phyloP scores from a whole-genome alignment of 768 basidiomycete species.

The Russula vinacea region DNA sequence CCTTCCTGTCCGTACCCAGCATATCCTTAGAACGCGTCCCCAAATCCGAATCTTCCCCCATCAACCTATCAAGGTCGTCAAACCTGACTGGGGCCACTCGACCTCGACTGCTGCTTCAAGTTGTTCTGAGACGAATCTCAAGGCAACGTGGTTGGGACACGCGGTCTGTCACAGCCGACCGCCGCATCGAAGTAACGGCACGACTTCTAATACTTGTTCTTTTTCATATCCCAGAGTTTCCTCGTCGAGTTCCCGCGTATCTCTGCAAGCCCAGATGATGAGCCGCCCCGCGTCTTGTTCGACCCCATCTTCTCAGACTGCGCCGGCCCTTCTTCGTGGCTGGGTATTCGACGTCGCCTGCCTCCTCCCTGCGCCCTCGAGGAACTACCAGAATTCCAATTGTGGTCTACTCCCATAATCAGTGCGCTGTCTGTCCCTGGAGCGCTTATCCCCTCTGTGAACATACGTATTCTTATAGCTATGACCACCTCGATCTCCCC shows the following conservation, averaged over 20 bases:
- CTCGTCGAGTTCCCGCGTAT: conserved; percentile 34
- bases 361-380: conserved; percentile 40
- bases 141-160: too few species aligned
- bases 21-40: too few species aligned
- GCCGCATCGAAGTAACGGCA: too few species aligned
- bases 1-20: too few species aligned
- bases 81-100: too few species aligned
- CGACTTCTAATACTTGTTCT: too few species aligned
- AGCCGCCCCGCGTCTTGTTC: conserved; percentile 39
- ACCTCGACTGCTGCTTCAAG: too few species aligned
- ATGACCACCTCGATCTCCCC: conserved; percentile 43
- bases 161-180: too few species aligned
- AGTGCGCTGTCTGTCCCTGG: conserved; percentile 34
- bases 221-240: conserved; percentile 31
- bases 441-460: too few species aligned
- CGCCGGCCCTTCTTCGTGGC: conserved; percentile 35
- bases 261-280: conserved; percentile 1
- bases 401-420: conserved; percentile 44
- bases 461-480: conserved; percentile 36
- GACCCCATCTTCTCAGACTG: conserved; percentile 44
- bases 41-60: too few species aligned
- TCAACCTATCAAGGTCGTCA: too few species aligned
- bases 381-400: conserved; percentile 42
- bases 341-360: conserved; percentile 37
- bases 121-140: too few species aligned